Percentiles rank a stretch among this genome's conserved stretches.
Evolutionary conservation across 768 basidiomycete genomes (phyloP).

Genomic region (Lentinula aciculospora): DNA sequence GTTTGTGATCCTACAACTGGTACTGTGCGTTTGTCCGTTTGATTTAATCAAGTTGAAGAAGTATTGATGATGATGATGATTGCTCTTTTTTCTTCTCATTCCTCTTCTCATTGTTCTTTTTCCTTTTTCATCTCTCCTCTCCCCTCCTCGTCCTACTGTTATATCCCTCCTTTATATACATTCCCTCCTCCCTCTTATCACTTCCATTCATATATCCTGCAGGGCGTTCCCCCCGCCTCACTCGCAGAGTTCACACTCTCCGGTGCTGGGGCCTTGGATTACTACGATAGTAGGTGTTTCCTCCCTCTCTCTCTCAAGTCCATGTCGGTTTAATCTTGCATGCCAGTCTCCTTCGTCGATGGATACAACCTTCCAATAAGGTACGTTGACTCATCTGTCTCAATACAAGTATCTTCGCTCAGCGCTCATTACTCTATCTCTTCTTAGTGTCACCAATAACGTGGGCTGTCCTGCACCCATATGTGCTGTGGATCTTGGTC

Average conservation of each 20-base stretch:
- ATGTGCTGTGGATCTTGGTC: slow-evolving; percentile 43
- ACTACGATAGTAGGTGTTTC: slow-evolving; percentile 28
- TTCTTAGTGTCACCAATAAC: slow-evolving; percentile 25
- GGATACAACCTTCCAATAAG: slow-evolving; percentile 41
- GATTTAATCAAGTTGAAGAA: no score
- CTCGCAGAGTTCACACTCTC: slow-evolving; percentile 41
- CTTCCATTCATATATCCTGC: no score
- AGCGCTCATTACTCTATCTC: not conserved
- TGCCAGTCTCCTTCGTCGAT: slow-evolving; percentile 45
- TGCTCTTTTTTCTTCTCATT: no score
- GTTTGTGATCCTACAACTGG: slow-evolving; percentile 46
- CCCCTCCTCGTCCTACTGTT: no score
- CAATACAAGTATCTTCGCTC: no score
- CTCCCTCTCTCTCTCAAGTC: not conserved
- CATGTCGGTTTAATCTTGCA: no score
- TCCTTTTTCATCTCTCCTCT: no score
- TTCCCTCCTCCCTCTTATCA: not conserved
- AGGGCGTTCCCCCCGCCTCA: slow-evolving; percentile 40
- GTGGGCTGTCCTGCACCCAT: slow-evolving; percentile 31
- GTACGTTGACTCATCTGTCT: no score
- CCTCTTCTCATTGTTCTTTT: no score
- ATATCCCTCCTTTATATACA: not conserved
- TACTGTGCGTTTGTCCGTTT: slow-evolving; percentile 29
- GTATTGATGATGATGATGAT: no score
- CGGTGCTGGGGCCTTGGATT: slow-evolving; percentile 22